Evolutionary conservation across 148 eudicot genomes (phyloP).

Genomic region (Camellia sinensis): DNA sequence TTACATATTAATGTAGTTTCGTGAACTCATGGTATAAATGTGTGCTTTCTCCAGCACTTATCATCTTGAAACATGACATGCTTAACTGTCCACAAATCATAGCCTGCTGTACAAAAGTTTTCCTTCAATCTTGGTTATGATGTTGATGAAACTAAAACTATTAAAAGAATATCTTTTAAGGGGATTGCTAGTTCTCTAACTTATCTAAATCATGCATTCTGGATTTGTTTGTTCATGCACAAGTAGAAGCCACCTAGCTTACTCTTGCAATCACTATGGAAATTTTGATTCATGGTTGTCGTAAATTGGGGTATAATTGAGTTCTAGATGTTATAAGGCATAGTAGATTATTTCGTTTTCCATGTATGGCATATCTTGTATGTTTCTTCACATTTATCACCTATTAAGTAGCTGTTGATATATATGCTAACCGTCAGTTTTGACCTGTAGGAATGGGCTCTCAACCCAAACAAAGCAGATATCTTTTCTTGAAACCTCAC

Average conservation of each 20-base stretch:
- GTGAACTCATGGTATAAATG: not conserved
- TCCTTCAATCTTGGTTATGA: not conserved
- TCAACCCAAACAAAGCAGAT: conserved; percentile 78
- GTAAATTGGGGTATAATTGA: not conserved
- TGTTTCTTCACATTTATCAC: not conserved
- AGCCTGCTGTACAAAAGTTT: not conserved
- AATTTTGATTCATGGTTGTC: not conserved
- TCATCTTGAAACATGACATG: not conserved
- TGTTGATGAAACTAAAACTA: not conserved
- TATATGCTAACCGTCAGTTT: conserved; percentile 19
- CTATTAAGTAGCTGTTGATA: not conserved
- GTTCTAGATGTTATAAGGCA: not conserved
- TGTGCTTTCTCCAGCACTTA: not conserved
- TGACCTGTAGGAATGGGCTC: conserved; percentile 80
- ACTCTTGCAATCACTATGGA: not conserved
- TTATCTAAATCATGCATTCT: not conserved
- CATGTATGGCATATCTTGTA: not conserved
- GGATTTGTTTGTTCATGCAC: not conserved
- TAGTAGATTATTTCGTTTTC: not conserved
- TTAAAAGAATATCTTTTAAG: not conserved
- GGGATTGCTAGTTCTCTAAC: not conserved
- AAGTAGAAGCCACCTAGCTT: too few species aligned
- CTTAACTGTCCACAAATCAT: not conserved
- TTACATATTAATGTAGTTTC: not conserved
- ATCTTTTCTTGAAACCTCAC: conserved; percentile 79